Percentiles rank a stretch among this genome's conserved stretches.
Conservation (phyloP, 1,284 basidiomycete species). For the Sparassis latifolia region DNA sequence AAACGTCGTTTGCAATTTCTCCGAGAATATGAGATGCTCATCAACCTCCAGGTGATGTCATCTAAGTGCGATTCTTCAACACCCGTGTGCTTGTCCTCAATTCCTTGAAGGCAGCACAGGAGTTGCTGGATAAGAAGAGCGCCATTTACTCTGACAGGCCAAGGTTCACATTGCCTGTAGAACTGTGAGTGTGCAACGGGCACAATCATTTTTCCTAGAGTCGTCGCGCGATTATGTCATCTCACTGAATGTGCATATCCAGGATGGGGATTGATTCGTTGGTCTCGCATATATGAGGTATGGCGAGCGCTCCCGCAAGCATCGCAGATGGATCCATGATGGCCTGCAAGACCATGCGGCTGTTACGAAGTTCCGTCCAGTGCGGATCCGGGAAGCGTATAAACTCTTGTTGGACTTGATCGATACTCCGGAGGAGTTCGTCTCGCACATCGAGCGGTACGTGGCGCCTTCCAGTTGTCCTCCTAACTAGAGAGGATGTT, state of each 20-base stretch:
- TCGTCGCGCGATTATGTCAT: too few relatives aligned
- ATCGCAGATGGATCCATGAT: slow-evolving; percentile 17
- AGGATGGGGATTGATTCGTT: slow-evolving; percentile 8
- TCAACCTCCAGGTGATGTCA: slow-evolving; percentile 25
- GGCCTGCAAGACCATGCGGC: slow-evolving; percentile 13
- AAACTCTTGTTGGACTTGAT: slow-evolving; percentile 10
- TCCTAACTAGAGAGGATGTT: too few relatives aligned
- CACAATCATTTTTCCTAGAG: too few relatives aligned
- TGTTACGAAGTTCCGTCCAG: slow-evolving; percentile 8
- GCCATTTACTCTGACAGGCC: slow-evolving; percentile 43
- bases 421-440: slow-evolving; percentile 10
- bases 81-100: slow-evolving; percentile 13
- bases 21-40: slow-evolving; percentile 21
- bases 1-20: not conserved
- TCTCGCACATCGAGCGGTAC: slow-evolving; percentile 11
- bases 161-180: slow-evolving; percentile 12
- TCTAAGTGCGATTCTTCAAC: slow-evolving; percentile 31
- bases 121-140: slow-evolving; percentile 47
- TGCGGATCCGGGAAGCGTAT: slow-evolving; percentile 12
- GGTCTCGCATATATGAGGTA: slow-evolving; percentile 14
- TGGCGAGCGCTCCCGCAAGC: slow-evolving; percentile 17
- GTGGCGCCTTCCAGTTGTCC: slow-evolving; percentile 5
- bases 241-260: slow-evolving; percentile 6
- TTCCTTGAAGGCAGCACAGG: slow-evolving; percentile 41
- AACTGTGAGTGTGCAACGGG: slow-evolving; percentile 8